phyloP scores from a whole-genome alignment of 768 basidiomycete genomes.

The Phanerochaete carnosa region DNA sequence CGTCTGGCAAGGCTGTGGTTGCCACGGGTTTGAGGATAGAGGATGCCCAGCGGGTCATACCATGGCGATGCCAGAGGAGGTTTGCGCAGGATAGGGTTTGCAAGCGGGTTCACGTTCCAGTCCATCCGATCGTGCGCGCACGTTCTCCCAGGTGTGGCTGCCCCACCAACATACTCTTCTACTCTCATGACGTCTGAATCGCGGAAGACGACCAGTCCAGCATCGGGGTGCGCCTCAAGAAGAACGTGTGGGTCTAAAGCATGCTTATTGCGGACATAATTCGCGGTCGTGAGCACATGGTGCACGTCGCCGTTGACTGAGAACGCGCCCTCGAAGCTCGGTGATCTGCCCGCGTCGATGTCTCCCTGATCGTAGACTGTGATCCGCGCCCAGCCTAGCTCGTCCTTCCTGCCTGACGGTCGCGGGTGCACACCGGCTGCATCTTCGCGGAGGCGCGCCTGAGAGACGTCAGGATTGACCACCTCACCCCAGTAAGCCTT shows the following conservation, averaged over 20 bases:
- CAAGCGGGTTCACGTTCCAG: slow-evolving; percentile 59
- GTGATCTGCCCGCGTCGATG: slow-evolving; percentile 40
- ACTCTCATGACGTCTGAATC: slow-evolving; percentile 63
- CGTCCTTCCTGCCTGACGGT: slow-evolving; percentile 34
- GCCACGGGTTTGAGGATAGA: slow-evolving; percentile 13
- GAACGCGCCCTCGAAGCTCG: slow-evolving; percentile 76
- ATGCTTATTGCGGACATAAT: slow-evolving; percentile 62
- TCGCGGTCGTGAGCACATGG: slow-evolving; percentile 68
- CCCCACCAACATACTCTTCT: slow-evolving; percentile 41
- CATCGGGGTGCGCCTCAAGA: slow-evolving; percentile 42
- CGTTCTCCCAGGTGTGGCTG: slow-evolving; percentile 32
- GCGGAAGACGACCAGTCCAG: slow-evolving; percentile 67
- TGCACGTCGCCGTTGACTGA: slow-evolving; percentile 61
- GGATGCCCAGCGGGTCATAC: slow-evolving; percentile 37
- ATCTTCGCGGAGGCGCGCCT: slow-evolving; percentile 58
- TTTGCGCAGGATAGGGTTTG: slow-evolving; percentile 48
- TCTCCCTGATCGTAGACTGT: slow-evolving; percentile 65
- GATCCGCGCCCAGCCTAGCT: slow-evolving; percentile 77
- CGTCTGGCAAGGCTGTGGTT: slow-evolving; percentile 40
- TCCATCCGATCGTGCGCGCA: slow-evolving; percentile 71
- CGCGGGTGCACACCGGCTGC: slow-evolving; percentile 49
- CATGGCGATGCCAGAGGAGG: slow-evolving; percentile 34
- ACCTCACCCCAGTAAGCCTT: slow-evolving; percentile 77
- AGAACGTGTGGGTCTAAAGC: slow-evolving; percentile 50
- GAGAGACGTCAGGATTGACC: slow-evolving; percentile 51